Base-by-base conservation (phyloP, 2,329 filamentous ascomycete species). In the Alternaria sp. region DNA sequence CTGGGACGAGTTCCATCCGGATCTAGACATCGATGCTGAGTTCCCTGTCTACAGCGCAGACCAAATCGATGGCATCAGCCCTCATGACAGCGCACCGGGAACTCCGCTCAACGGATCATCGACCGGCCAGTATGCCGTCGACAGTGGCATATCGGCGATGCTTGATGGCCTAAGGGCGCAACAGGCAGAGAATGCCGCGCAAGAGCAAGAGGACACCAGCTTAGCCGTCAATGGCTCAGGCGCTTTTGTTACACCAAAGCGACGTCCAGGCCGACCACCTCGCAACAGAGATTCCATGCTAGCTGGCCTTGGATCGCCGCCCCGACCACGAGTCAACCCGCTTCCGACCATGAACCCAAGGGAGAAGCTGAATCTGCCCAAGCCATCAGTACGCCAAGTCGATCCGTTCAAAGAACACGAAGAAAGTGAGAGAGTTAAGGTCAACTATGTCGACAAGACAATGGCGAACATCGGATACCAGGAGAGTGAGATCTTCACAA, bases 391-490 rank as follows among this genome's bases (percentile, higher is more conserved):
- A 72, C 86, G 90, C 55, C 87, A 86, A 70, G 90, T 90, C n/a
- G 88, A 92, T 68, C 88, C 91, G n/a, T 90, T 94, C 66, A 83
- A 88, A 56, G 81, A 89, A 26, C 93, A 92, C 63, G 94, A 97
- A 77, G 90, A 93, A 74, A 93, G 95, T 76, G 90, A 88, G 1
- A 88, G 90, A 63, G 92, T 92, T 40, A 90, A 94, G 73, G 88
- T 91, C 59, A 91, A 94, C 71, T 98, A 97, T 77, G 93, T 98
- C 45, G 94, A 97, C 78, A 93, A 95, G 73, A 90, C 92, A 2
- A 97, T 98, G 93, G 93, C 93, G 68, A 94, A 92, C 70, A 91
- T 97, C 45, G 94, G 94, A 51, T 98, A 97, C 73, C 94, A 97
- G 78, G 93, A 97, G 79, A 97, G 90, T 69, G 94, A 98, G 78